These are phyloP conservation scores for Quercus lobata DNA, from an alignment of 331 rosid species.

Conservation along the genomic window DNA sequence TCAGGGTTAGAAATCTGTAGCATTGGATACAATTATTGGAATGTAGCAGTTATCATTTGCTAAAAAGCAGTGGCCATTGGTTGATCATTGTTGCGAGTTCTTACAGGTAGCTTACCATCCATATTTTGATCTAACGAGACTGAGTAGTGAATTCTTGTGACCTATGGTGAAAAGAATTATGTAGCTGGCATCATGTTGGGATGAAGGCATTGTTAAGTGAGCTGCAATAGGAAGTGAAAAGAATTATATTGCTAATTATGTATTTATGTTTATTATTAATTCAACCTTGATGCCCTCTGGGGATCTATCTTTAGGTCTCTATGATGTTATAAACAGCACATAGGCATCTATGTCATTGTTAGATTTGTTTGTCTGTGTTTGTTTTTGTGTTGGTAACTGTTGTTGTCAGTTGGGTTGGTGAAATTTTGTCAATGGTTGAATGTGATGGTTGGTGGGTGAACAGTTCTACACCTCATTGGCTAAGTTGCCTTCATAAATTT, in stretches of 20 bases:
- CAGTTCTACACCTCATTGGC: too few species aligned
- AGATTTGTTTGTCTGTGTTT: too few species aligned
- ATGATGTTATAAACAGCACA: too few species aligned
- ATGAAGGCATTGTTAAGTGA: not conserved
- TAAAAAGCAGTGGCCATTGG: conserved; percentile 94
- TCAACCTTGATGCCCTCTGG: not conserved
- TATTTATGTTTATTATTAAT: not conserved
- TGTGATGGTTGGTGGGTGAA: too few species aligned
- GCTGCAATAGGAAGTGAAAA: not conserved
- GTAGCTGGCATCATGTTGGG: not conserved
- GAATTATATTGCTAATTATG: not conserved
- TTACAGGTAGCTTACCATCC: conserved; percentile 56
- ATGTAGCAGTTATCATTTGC: conserved; percentile 99
- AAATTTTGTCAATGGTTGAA: too few species aligned
- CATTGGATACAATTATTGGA: conserved; percentile 97
- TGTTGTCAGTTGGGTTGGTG: too few species aligned
- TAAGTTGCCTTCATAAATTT: too few species aligned
- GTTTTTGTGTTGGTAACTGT: too few species aligned
- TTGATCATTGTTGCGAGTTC: conserved; percentile 97
- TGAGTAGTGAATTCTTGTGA: too few species aligned
- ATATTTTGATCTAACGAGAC: not conserved
- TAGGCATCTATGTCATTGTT: too few species aligned
- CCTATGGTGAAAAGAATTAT: not conserved
- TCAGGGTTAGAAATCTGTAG: conserved; percentile 98
- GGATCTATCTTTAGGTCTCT: not conserved